phyloP scores from a whole-genome alignment of 176 grass and related monocot species.

The Musa schizocarpa region DNA sequence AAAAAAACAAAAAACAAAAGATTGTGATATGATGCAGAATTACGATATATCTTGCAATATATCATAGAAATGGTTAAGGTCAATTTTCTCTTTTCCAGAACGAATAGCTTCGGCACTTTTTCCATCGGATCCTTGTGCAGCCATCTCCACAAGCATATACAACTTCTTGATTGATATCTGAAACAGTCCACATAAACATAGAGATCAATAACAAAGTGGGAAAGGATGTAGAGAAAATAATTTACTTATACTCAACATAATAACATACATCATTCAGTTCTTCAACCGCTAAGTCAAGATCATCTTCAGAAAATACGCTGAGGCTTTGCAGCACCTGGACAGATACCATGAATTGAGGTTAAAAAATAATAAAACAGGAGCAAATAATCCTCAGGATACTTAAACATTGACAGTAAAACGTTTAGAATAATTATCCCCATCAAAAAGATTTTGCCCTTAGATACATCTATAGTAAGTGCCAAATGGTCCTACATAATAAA shows the following conservation, averaged over 20 bases:
- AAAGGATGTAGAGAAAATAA: too few relatives aligned
- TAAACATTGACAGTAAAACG: too few relatives aligned
- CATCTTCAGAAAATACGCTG: slow-evolving; percentile 55
- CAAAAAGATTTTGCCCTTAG: too few relatives aligned
- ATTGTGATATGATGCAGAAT: neutral
- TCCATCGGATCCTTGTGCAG: slow-evolving; percentile 52
- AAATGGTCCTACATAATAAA: too few relatives aligned
- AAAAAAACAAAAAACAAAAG: neutral
- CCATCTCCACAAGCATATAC: slow-evolving; percentile 94
- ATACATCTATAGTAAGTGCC: too few relatives aligned
- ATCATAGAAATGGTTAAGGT: slow-evolving; percentile 91
- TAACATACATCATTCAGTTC: slow-evolving; percentile 63
- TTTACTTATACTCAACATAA: too few relatives aligned
- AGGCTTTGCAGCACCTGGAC: slow-evolving; percentile 63
- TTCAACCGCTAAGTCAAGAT: slow-evolving; percentile 69
- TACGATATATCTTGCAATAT: slow-evolving; percentile 54
- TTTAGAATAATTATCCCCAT: too few relatives aligned
- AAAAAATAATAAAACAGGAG: neutral
- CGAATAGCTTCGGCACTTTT: slow-evolving; percentile 73
- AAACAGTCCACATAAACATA: too few relatives aligned
- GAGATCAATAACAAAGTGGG: too few relatives aligned
- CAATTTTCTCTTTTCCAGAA: slow-evolving; percentile 65
- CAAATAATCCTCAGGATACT: neutral
- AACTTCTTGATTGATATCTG: slow-evolving; percentile 51
- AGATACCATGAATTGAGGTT: neutral